phyloP scores from a whole-genome alignment of 2,329 filamentous ascomycete genomes.

The Botrytis porri region DNA sequence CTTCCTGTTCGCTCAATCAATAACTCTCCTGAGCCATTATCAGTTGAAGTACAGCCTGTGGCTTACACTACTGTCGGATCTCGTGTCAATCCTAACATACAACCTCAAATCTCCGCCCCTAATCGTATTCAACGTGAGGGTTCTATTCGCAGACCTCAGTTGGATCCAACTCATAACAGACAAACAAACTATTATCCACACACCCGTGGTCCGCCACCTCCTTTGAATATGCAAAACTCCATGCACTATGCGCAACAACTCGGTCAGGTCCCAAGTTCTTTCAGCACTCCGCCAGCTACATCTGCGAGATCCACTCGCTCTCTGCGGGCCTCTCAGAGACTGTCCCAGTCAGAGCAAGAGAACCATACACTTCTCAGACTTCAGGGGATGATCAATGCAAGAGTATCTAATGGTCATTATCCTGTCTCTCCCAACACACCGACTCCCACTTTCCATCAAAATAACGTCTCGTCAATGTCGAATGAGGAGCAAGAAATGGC shows the following conservation, averaged over 20 bases:
- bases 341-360: slow-evolving; percentile 22
- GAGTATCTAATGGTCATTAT: not conserved
- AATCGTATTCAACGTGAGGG: slow-evolving; percentile 39
- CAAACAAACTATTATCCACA: slow-evolving; percentile 29
- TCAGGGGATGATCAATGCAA: slow-evolving; percentile 16
- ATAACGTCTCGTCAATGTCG: slow-evolving; percentile 1
- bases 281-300: slow-evolving; percentile 16
- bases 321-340: slow-evolving; percentile 3
- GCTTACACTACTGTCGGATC: slow-evolving; percentile 40
- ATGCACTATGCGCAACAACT: slow-evolving; percentile 38
- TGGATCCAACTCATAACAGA: slow-evolving; percentile 28
- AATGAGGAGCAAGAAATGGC: slow-evolving; percentile 19
- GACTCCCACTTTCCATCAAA: slow-evolving; percentile 5
- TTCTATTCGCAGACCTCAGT: slow-evolving; percentile 32
- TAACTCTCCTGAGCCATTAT: slow-evolving; percentile 35
- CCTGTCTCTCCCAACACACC: slow-evolving; percentile 6
- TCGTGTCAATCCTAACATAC: slow-evolving; percentile 34
- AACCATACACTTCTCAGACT: slow-evolving; percentile 17
- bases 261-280: slow-evolving; percentile 22
- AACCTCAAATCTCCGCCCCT: slow-evolving; percentile 36
- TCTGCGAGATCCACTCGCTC: slow-evolving; percentile 18
- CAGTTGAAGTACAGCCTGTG: slow-evolving; percentile 32
- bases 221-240: slow-evolving; percentile 33
- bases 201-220: slow-evolving; percentile 28
- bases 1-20: slow-evolving; percentile 29